Conservation (phyloP, 78 protist genomes). For the Andalucia godoyi region DNA sequence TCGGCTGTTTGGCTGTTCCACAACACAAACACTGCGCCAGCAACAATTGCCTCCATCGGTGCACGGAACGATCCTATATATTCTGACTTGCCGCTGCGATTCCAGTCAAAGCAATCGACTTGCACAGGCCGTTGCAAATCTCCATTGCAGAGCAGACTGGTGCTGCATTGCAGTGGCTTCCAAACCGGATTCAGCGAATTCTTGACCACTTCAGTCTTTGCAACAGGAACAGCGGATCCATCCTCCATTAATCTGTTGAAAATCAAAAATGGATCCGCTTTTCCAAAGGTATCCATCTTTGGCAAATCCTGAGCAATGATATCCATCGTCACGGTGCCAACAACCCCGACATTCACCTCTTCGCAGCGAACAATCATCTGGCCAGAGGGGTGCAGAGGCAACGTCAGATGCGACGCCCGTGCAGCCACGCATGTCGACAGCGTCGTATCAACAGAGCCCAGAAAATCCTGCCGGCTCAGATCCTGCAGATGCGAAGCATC, state of each 20-base stretch:
- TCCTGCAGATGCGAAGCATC: too few species aligned
- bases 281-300: constrained; percentile 27
- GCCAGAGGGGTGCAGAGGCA: neutral
- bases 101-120: constrained; percentile 35
- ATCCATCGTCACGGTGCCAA: neutral
- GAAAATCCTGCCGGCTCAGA: constrained; percentile 7
- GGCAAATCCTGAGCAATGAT: neutral
- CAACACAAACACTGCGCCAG: neutral
- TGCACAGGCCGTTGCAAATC: constrained; percentile 12
- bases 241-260: neutral
- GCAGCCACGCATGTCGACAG: constrained; percentile 18
- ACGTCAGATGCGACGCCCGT: neutral
- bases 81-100: constrained; percentile 42
- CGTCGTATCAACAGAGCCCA: constrained; percentile 9
- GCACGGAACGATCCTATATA: constrained; percentile 30
- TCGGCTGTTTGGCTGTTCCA: constrained; percentile 19
- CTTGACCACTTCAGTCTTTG: constrained; percentile 22
- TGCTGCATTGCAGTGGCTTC: neutral
- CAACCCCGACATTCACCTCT: neutral
- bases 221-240: neutral
- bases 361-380: neutral
- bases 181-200: constrained; percentile 35
- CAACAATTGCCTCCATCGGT: neutral
- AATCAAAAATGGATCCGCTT: constrained; percentile 32
- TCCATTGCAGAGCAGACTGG: constrained; percentile 25